These are phyloP conservation scores for Trichophyton mentagrophytes DNA, from an alignment of 2,329 filamentous ascomycete species.

Conservation along the genomic window DNA sequence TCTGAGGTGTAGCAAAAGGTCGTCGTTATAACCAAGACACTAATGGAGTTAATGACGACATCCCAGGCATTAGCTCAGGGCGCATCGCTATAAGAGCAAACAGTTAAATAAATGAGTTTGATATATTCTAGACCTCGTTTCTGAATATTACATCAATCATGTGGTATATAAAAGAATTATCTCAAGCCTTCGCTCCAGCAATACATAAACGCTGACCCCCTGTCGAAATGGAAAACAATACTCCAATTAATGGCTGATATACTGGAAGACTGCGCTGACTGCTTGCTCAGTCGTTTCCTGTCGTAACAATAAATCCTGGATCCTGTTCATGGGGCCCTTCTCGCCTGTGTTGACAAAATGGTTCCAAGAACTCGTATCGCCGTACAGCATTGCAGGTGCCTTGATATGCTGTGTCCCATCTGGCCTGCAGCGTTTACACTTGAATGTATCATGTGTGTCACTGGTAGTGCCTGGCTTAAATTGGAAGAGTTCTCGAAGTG, in stretches of 20 bases:
- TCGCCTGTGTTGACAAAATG: conserved; percentile 74
- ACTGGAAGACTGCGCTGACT: conserved; percentile 94
- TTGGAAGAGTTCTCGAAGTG: conserved; percentile 83
- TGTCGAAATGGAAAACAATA: neutral
- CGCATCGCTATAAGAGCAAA: neutral
- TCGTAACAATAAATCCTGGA: conserved; percentile 80
- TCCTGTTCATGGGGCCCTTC: conserved; percentile 55
- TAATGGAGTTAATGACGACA: neutral
- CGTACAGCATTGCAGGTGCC: conserved; percentile 88
- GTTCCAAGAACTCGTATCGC: conserved; percentile 98
- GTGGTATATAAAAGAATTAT: neutral
- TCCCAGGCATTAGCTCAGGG: neutral
- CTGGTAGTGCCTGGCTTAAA: conserved; percentile 73
- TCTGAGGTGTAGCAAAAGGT: neutral
- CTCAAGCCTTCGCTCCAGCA: neutral
- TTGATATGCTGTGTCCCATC: conserved; percentile 82
- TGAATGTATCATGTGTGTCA: conserved; percentile 97
- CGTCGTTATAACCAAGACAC: neutral
- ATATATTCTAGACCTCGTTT: neutral
- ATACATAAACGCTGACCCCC: neutral
- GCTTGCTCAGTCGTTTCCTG: conserved; percentile 69
- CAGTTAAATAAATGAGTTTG: neutral
- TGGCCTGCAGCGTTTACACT: conserved; percentile 85
- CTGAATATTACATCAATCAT: neutral
- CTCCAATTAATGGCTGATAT: conserved; percentile 66